Evolutionary conservation across 306 rosid genomes (phyloP).

Genomic region (Argentina anserina): DNA sequence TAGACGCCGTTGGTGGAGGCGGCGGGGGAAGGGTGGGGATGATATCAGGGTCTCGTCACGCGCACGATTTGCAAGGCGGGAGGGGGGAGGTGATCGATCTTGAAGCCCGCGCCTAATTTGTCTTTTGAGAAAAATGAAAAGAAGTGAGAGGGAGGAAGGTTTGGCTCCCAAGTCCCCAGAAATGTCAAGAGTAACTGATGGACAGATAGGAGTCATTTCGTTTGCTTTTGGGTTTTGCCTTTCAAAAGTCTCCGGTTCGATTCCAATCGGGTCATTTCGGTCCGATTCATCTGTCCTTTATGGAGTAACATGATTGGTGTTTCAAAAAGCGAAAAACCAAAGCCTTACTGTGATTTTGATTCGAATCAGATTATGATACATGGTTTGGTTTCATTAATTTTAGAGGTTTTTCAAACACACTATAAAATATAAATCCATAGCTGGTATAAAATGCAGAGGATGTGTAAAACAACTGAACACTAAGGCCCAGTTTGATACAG

Average conservation of each 20-base stretch:
- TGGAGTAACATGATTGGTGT: neutral
- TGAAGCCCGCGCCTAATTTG: conserved; percentile 34
- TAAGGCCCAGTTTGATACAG: no score
- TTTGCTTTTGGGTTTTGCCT: neutral
- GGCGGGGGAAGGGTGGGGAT: conserved; percentile 27
- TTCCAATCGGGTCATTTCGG: neutral
- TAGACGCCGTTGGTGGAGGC: conserved; percentile 32
- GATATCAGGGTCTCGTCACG: conserved; percentile 52
- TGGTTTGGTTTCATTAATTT: no score
- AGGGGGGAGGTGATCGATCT: conserved; percentile 25
- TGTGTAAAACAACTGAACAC: no score
- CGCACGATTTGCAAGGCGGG: conserved; percentile 41
- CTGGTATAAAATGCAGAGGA: no score
- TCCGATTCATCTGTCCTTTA: neutral
- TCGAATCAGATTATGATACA: no score
- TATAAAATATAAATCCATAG: no score
- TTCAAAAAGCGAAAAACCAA: no score
- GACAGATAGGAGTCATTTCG: neutral
- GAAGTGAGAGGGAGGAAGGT: neutral
- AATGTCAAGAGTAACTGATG: neutral
- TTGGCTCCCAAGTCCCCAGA: neutral
- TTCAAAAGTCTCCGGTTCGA: neutral
- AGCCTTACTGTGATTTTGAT: no score
- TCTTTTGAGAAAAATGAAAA: neutral
- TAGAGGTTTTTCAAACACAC: no score